These are phyloP conservation scores for Leishmania guyanensis DNA, from an alignment of 208 protist genomes.

Conservation along the genomic window DNA sequence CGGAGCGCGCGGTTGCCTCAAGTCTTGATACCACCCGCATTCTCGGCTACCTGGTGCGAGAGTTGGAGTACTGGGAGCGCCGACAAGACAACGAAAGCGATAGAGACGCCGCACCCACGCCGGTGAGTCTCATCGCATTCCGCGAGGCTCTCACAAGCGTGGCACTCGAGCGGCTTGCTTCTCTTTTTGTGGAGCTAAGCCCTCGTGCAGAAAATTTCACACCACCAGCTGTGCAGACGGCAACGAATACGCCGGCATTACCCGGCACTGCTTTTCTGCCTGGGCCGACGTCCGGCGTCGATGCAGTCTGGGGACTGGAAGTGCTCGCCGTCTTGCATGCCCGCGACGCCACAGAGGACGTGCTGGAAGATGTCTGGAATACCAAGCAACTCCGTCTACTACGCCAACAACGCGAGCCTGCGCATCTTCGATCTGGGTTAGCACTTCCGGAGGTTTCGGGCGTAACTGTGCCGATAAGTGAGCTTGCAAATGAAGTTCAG, in stretches of 20 bases:
- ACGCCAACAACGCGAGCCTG: slow-evolving; percentile 19
- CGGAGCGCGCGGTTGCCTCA: slow-evolving; percentile 38
- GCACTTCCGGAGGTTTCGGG: neutral
- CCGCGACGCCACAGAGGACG: slow-evolving; percentile 25
- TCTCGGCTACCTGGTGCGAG: slow-evolving; percentile 67
- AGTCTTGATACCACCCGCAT: slow-evolving; percentile 47
- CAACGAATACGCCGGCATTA: slow-evolving; percentile 2
- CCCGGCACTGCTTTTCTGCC: neutral
- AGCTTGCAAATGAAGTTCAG: slow-evolving; percentile 19
- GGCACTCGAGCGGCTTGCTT: slow-evolving; percentile 58
- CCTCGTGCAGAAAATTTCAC: neutral
- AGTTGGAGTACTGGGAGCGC: slow-evolving; percentile 48
- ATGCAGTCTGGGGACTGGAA: slow-evolving; percentile 67
- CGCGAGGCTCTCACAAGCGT: slow-evolving; percentile 49
- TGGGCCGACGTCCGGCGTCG: slow-evolving; percentile 35
- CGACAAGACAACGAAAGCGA: neutral
- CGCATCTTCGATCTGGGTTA: neutral
- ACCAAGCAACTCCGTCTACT: neutral
- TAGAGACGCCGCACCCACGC: neutral
- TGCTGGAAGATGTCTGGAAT: slow-evolving; percentile 19
- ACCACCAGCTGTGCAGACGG: neutral
- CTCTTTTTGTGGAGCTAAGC: slow-evolving; percentile 55
- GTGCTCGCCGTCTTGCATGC: slow-evolving; percentile 51
- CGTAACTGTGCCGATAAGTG: neutral
- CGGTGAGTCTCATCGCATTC: slow-evolving; percentile 25